Conservation (phyloP, 257 asterid genomes). For the Anisodus acutangulus region DNA sequence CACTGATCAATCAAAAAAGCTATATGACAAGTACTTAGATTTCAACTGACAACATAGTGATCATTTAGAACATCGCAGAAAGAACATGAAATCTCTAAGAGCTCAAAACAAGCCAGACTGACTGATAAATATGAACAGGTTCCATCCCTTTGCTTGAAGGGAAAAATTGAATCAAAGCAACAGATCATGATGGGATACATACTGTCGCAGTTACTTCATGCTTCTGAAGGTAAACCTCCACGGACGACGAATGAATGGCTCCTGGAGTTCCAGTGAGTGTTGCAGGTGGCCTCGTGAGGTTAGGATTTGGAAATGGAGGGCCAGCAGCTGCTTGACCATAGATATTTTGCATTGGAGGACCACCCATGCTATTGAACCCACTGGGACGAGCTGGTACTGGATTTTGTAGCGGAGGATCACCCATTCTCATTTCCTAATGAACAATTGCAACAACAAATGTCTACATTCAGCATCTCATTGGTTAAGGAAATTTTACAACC, state of each 20-base stretch:
- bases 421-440: constrained; percentile 71
- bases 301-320: constrained; percentile 61
- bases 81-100: too few species aligned
- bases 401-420: constrained; percentile 65
- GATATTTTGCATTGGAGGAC: constrained; percentile 64
- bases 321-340: constrained; percentile 64
- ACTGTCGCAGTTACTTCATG: constrained; percentile 98
- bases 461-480: neutral
- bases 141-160: neutral
- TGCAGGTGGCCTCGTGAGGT: constrained; percentile 65
- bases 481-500: too few species aligned
- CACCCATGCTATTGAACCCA: constrained; percentile 51
- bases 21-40: neutral
- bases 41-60: neutral
- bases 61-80: neutral
- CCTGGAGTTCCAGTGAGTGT: constrained; percentile 74
- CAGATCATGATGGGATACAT: constrained; percentile 39
- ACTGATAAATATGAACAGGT: constrained; percentile 6
- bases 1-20: too few species aligned
- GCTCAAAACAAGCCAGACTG: neutral
- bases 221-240: constrained; percentile 75
- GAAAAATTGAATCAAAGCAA: constrained; percentile 14
- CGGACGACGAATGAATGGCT: constrained; percentile 64
- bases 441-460: constrained; percentile 33
- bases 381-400: constrained; percentile 59